Evolutionary conservation across 352 stramenopile genomes (phyloP).

Genomic region (Pythium brachiatum): DNA sequence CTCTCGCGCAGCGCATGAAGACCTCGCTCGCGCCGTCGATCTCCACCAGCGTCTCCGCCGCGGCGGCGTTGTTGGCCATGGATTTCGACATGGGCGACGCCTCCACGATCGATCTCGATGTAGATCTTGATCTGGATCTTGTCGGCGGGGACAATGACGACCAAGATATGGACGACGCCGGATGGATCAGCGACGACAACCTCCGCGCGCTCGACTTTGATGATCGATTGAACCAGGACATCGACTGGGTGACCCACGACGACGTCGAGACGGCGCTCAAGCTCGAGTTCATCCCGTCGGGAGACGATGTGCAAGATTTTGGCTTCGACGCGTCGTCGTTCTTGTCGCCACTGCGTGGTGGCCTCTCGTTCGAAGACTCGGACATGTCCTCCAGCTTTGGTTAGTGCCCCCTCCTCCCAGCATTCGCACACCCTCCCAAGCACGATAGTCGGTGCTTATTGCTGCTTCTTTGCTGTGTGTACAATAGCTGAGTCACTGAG

Average conservation of each 20-base stretch:
- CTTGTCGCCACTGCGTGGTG: conserved; percentile 47
- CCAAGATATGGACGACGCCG: conserved; percentile 31
- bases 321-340: conserved; percentile 53
- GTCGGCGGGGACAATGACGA: conserved; percentile 13
- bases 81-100: conserved; percentile 6
- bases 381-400: conserved; percentile 69
- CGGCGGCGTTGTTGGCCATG: not conserved
- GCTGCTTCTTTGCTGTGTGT: conserved; percentile 22
- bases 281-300: conserved; percentile 50
- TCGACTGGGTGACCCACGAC: conserved; percentile 78
- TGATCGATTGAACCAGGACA: conserved; percentile 73
- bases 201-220: conserved; percentile 71
- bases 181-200: conserved; percentile 82
- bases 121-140: conserved; percentile 17
- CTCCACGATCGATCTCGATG: too few relatives aligned
- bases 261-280: conserved; percentile 58
- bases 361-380: conserved; percentile 47
- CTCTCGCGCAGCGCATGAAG: conserved; percentile 36
- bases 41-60: conserved; percentile 3
- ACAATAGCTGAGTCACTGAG: conserved; percentile 51
- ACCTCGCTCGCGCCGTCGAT: conserved; percentile 4
- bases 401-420: conserved; percentile 38
- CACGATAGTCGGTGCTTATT: conserved; percentile 17
- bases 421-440: conserved; percentile 1
- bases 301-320: conserved; percentile 63